Conservation (phyloP, 495 filamentous ascomycete genomes). For the Neohortaea acidophila region DNA sequence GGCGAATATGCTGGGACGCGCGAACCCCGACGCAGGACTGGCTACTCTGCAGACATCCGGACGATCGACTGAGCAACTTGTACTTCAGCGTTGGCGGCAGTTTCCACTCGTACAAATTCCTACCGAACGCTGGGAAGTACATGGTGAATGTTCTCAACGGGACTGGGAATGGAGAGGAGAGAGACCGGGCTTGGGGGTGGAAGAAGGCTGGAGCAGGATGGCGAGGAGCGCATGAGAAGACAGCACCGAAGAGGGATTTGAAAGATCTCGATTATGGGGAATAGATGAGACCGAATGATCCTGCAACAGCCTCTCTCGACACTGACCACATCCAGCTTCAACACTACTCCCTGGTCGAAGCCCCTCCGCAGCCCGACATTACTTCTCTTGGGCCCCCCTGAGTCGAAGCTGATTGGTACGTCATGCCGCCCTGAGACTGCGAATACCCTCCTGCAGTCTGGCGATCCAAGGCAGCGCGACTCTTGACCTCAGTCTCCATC, state of each 20-base stretch:
- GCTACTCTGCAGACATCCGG: constrained; percentile 18
- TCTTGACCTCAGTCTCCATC: constrained; percentile 1
- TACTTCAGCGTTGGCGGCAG: constrained; percentile 23
- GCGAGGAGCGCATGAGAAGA: constrained; percentile 20
- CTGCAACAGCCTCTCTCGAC: too few relatives aligned
- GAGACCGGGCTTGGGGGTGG: constrained; percentile 25
- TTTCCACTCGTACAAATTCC: constrained; percentile 26
- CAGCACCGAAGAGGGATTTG: constrained; percentile 13
- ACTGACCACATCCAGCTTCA: too few relatives aligned
- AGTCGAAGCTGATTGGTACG: too few relatives aligned
- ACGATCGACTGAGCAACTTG: constrained; percentile 23
- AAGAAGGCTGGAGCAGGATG: constrained; percentile 17
- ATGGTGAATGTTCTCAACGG: constrained; percentile 12
- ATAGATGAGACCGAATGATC: too few relatives aligned
- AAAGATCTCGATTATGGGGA: constrained; percentile 10
- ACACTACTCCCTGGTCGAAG: too few relatives aligned
- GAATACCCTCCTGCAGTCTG: not conserved
- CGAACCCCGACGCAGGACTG: constrained; percentile 21
- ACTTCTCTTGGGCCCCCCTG: too few relatives aligned
- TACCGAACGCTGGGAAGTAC: constrained; percentile 19
- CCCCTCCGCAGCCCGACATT: too few relatives aligned
- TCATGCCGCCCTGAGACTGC: not conserved
- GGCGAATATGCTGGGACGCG: constrained; percentile 23
- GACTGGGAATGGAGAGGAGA: constrained; percentile 21
- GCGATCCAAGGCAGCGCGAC: not conserved